Percentiles rank a stretch among this genome's conserved stretches.
Evolutionary conservation across 1,139 yeast species (phyloP).

Genomic region (Pichia sp.): DNA sequence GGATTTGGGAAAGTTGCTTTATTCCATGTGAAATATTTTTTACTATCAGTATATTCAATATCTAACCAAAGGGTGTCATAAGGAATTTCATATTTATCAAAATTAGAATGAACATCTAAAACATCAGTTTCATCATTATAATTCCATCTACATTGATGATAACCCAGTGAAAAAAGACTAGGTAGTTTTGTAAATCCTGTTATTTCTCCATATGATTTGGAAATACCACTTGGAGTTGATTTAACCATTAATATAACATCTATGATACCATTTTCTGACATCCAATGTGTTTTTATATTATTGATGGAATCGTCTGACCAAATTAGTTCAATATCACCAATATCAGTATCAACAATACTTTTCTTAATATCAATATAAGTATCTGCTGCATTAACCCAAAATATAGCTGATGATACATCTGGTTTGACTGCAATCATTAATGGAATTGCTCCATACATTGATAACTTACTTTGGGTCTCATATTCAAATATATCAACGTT

Average conservation of each 20-base stretch:
- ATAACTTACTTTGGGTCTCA: conserved; percentile 70
- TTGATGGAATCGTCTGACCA: conserved; percentile 4
- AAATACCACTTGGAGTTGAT: conserved; percentile 53
- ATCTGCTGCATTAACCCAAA: conserved; percentile 93
- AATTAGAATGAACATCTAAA: conserved; percentile 54
- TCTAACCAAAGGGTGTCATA: conserved; percentile 95
- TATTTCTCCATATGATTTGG: conserved; percentile 57
- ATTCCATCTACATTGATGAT: conserved; percentile 98
- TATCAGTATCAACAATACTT: conserved; percentile 10
- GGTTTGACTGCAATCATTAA: conserved; percentile 66
- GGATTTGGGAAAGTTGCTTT: conserved; percentile 70
- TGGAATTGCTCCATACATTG: conserved; percentile 96
- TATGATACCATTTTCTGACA: conserved; percentile 80
- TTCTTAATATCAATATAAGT: conserved; percentile 74
- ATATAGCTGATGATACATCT: conserved; percentile 61
- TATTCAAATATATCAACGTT: conserved; percentile 95
- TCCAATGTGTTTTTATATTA: conserved; percentile 68
- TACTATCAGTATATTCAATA: conserved; percentile 80
- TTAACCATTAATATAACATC: conserved; percentile 72
- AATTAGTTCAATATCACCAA: conserved; percentile 12
- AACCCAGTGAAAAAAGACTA: conserved; percentile 72
- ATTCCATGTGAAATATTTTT: conserved; percentile 91
- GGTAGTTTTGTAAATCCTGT: conserved; percentile 80
- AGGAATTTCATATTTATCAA: conserved; percentile 75
- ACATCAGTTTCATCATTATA: conserved; percentile 86